Percentiles rank a stretch among this genome's conserved stretches.
These are phyloP conservation scores for Alternaria triticimaculans DNA, from an alignment of 2,329 filamentous ascomycete genomes.

Conservation along the genomic window DNA sequence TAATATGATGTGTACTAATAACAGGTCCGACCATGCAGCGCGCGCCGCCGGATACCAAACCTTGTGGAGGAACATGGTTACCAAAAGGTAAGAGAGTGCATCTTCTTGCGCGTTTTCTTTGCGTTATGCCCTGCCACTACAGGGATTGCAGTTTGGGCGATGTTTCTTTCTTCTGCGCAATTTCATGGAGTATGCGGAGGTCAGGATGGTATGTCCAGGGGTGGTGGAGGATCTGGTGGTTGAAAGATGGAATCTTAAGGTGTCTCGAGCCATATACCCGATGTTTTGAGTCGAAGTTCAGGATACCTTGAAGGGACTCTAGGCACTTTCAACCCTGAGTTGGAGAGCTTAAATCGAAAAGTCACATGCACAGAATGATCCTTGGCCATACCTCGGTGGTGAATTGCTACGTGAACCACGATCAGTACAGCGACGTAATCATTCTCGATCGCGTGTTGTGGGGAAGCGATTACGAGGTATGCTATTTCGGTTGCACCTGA, in stretches of 20 bases:
- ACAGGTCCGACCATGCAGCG: conserved; percentile 4
- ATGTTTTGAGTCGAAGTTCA: conserved; percentile 2
- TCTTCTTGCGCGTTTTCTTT: conserved; percentile 7
- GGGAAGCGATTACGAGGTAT: conserved; percentile 12
- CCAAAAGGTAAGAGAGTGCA: conserved; percentile 13
- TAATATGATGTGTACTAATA: conserved; percentile 14
- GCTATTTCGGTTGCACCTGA: conserved; percentile 7
- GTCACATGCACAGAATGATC: background rate
- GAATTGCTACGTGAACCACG: background rate
- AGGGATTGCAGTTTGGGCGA: background rate
- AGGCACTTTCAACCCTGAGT: background rate
- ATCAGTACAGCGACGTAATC: background rate
- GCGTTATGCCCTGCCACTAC: conserved; percentile 1
- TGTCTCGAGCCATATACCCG: conserved; percentile 12
- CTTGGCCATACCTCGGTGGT: background rate
- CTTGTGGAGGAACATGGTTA: background rate
- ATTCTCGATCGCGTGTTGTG: background rate
- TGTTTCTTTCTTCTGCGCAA: background rate
- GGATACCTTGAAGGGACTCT: background rate
- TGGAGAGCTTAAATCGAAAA: background rate
- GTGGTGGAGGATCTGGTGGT: background rate
- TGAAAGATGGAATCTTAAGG: background rate
- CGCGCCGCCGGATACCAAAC: background rate
- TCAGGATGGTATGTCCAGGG: background rate
- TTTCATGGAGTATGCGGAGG: background rate